phyloP scores from a whole-genome alignment of 495 filamentous ascomycete genomes.

The Hypoxylon perforatum region DNA sequence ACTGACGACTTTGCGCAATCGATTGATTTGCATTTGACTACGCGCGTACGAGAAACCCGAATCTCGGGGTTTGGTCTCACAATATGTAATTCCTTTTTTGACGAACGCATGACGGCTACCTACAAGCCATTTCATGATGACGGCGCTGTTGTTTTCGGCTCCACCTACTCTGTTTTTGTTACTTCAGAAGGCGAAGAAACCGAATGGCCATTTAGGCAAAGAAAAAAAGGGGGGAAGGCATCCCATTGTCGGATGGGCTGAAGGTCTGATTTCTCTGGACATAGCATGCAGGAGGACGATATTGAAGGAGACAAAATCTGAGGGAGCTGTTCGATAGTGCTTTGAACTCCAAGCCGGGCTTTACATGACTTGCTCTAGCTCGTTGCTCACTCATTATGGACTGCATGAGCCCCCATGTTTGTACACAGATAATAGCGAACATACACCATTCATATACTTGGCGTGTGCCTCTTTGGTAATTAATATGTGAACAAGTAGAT shows the following conservation, averaged over 20 bases:
- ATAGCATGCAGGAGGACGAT: slow-evolving; percentile 48
- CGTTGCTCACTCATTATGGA: slow-evolving; percentile 21
- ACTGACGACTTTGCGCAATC: slow-evolving; percentile 31
- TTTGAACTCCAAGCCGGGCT: slow-evolving; percentile 25
- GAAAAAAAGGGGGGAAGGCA: slow-evolving; percentile 7
- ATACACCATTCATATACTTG: slow-evolving; percentile 21
- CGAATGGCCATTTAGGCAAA: slow-evolving; percentile 34
- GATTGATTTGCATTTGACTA: slow-evolving; percentile 21
- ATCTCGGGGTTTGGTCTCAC: slow-evolving; percentile 25
- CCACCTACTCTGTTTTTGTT: slow-evolving; percentile 32
- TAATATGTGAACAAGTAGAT: too few species aligned
- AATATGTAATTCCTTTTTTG: slow-evolving; percentile 43
- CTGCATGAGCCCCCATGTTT: slow-evolving; percentile 22
- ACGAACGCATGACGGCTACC: slow-evolving; percentile 53
- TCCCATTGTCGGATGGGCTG: slow-evolving; percentile 28
- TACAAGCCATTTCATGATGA: slow-evolving; percentile 41
- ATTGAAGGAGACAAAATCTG: slow-evolving; percentile 27
- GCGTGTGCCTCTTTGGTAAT: too few species aligned
- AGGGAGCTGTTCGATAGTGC: slow-evolving; percentile 34
- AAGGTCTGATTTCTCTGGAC: slow-evolving; percentile 53
- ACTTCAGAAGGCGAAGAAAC: slow-evolving; percentile 32
- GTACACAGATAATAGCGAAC: slow-evolving; percentile 48
- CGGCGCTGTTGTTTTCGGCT: slow-evolving; percentile 28
- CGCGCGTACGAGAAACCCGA: slow-evolving; percentile 38
- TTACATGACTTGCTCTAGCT: slow-evolving; percentile 25